phyloP scores from a whole-genome alignment of 495 filamentous ascomycete species.

The Bathelium albidoporum region DNA sequence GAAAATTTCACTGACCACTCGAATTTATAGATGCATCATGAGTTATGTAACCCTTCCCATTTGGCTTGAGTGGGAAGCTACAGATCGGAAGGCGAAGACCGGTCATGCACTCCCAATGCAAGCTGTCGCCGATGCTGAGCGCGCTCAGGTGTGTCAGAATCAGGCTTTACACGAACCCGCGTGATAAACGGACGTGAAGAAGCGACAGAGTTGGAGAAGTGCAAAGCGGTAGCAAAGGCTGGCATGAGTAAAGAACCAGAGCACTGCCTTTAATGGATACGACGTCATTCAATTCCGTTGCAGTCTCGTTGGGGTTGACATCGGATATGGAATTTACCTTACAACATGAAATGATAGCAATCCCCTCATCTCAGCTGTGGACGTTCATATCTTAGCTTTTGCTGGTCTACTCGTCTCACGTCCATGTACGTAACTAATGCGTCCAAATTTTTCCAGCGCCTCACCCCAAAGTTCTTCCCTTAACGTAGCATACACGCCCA shows the following conservation, averaged over 20 bases:
- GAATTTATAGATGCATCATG: constrained; percentile 7
- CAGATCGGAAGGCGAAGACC: constrained; percentile 9
- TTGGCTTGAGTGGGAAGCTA: constrained; percentile 2
- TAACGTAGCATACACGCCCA: constrained; percentile 40
- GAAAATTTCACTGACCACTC: background rate
- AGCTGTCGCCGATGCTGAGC: constrained; percentile 9
- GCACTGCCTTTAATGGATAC: too few relatives aligned
- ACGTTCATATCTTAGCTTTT: constrained; percentile 29
- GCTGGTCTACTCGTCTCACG: constrained; percentile 23
- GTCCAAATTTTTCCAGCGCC: constrained; percentile 36
- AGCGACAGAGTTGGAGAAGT: background rate
- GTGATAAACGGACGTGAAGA: background rate
- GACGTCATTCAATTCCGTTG: too few relatives aligned
- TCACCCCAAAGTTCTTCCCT: constrained; percentile 43
- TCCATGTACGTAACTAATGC: constrained; percentile 43
- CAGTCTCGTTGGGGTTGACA: too few relatives aligned
- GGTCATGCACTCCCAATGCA: constrained; percentile 9
- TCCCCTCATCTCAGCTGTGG: too few relatives aligned
- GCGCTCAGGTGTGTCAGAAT: constrained; percentile 7
- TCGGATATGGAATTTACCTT: too few relatives aligned
- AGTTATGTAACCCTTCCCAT: constrained; percentile 1
- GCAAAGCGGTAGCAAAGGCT: background rate
- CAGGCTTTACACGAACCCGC: constrained; percentile 7
- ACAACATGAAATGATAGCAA: too few relatives aligned
- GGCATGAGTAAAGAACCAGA: too few relatives aligned